Evolutionary conservation across 208 protist species (phyloP).

Genomic region (Zelonia costaricensis): DNA sequence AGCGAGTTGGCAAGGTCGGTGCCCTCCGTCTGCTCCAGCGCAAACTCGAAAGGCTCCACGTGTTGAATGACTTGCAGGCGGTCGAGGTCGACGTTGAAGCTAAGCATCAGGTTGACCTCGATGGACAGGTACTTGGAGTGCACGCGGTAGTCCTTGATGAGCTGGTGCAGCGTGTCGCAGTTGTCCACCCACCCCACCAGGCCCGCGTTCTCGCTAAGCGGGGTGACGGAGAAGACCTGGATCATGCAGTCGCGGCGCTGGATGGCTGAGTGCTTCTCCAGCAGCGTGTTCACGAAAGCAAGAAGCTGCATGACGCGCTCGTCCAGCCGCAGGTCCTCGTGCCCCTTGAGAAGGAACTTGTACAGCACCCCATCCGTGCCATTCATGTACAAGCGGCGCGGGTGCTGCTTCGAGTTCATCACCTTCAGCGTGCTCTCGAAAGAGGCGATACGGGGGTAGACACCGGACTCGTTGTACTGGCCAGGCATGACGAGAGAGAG

Average conservation of each 20-base stretch:
- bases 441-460: conserved; percentile 78
- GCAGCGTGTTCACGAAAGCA: conserved; percentile 98
- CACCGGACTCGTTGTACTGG: conserved; percentile 89
- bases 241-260: conserved; percentile 90
- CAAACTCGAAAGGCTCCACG: conserved; percentile 98
- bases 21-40: conserved; percentile 95
- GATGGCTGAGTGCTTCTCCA: conserved; percentile 94
- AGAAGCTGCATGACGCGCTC: conserved; percentile 99
- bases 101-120: conserved; percentile 92
- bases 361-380: conserved; percentile 97
- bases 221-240: conserved; percentile 97
- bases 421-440: conserved; percentile 91
- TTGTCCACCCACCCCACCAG: conserved; percentile 99
- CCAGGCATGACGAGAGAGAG: conserved; percentile 98
- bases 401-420: conserved; percentile 99
- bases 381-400: conserved; percentile 96
- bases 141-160: conserved; percentile 92
- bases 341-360: conserved; percentile 99
- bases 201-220: conserved; percentile 98
- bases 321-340: conserved; percentile 98
- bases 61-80: conserved; percentile 98
- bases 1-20: conserved; percentile 96
- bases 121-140: conserved; percentile 88
- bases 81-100: conserved; percentile 93
- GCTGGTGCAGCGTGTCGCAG: conserved; percentile 92